Evolutionary conservation across 148 eudicot species (phyloP).

Genomic region (Vaccinium darrowii): DNA sequence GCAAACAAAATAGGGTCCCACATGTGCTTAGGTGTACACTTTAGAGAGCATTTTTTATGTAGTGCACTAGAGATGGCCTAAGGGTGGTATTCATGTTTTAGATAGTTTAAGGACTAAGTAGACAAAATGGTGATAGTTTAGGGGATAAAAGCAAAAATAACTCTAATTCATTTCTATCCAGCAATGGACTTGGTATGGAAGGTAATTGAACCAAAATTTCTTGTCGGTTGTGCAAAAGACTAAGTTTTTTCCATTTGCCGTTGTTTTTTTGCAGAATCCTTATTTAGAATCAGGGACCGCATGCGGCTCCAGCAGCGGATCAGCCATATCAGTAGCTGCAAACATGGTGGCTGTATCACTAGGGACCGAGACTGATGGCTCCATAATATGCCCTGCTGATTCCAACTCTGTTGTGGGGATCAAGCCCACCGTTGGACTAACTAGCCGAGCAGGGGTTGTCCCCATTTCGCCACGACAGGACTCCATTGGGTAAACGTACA

Average conservation of each 20-base stretch:
- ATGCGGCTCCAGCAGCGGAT: conserved; percentile 59
- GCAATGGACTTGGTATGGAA: not conserved
- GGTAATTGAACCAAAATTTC: not conserved
- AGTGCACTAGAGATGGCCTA: too few species aligned
- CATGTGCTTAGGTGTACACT: too few species aligned
- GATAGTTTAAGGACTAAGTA: too few species aligned
- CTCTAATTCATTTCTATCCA: not conserved
- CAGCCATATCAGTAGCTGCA: conserved; percentile 65
- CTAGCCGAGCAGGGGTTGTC: conserved; percentile 47
- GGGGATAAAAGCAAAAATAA: too few species aligned
- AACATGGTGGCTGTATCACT: conserved; percentile 51
- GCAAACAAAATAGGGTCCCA: too few species aligned
- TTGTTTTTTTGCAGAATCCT: conserved; percentile 38
- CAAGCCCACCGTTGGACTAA: conserved; percentile 52
- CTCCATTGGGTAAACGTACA: conserved; percentile 41
- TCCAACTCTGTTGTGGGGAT: conserved; percentile 46
- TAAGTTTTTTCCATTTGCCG: not conserved
- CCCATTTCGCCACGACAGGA: conserved; percentile 42
- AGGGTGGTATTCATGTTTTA: too few species aligned
- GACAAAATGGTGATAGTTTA: too few species aligned
- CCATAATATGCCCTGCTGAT: conserved; percentile 43
- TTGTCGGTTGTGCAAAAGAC: not conserved
- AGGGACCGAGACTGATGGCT: conserved; percentile 59
- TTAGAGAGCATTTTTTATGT: too few species aligned
- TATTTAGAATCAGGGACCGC: conserved; percentile 36